Conservation (phyloP, 441 rosid genomes). For the Hypseocharis bilobata region DNA sequence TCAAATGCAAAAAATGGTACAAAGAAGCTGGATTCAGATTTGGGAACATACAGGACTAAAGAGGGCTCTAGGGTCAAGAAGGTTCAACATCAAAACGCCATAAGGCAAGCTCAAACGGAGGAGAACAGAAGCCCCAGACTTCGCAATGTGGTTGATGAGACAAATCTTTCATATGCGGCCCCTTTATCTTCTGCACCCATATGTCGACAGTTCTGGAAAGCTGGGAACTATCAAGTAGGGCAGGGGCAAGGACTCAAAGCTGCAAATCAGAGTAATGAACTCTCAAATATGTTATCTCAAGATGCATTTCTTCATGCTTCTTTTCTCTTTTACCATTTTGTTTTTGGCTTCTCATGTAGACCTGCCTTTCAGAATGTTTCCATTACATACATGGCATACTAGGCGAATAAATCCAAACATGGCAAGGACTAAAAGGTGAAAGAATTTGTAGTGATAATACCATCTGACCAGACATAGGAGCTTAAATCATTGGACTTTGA, state of each 20-base stretch:
- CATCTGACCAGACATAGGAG: neutral
- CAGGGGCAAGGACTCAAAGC: neutral
- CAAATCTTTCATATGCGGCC: neutral
- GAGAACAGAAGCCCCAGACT: neutral
- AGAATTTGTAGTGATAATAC: neutral
- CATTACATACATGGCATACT: too few species aligned
- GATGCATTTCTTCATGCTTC: neutral
- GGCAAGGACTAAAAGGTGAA: neutral
- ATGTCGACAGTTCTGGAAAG: constrained; percentile 31
- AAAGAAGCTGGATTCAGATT: neutral
- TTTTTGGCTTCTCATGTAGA: neutral
- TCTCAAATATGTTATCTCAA: too few species aligned
- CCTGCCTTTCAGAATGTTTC: neutral
- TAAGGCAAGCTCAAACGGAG: neutral
- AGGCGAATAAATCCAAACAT: neutral
- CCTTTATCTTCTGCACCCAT: neutral
- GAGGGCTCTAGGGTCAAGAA: neutral
- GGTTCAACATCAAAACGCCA: neutral
- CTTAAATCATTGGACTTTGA: neutral
- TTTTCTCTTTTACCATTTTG: neutral
- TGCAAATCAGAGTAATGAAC: constrained; percentile 10
- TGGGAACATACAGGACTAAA: neutral
- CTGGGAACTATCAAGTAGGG: constrained; percentile 23
- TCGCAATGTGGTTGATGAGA: neutral
- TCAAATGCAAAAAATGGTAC: neutral